Conservation (phyloP, 2,329 filamentous ascomycete genomes). For the Fusarium drepaniforme region DNA sequence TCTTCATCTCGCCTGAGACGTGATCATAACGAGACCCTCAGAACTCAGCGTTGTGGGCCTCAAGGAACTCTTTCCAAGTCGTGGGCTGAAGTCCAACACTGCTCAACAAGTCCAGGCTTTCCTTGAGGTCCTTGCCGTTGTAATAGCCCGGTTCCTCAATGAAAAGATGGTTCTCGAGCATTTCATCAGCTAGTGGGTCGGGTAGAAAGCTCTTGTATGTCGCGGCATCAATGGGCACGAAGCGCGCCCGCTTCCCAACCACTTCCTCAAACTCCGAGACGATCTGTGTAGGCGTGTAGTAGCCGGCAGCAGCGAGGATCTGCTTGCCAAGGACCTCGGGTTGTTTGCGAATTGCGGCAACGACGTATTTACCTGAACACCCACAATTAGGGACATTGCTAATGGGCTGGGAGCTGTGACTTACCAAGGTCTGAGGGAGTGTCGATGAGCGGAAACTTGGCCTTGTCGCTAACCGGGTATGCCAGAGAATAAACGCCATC, state of each 20-base stretch:
- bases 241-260: background rate
- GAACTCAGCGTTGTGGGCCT: background rate
- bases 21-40: background rate
- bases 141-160: background rate
- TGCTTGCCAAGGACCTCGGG: background rate
- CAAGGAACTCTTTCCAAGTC: background rate
- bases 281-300: background rate
- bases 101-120: background rate
- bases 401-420: background rate
- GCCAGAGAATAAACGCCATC: background rate
- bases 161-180: background rate
- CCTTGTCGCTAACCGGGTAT: background rate
- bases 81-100: background rate
- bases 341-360: background rate
- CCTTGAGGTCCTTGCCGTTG: background rate
- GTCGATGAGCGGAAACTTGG: background rate
- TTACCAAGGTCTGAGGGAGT: background rate
- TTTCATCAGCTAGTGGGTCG: background rate
- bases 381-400: background rate
- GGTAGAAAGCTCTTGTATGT: constrained; percentile 3
- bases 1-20: no score
- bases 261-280: background rate
- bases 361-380: background rate
- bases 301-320: background rate
- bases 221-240: background rate